Conservation (phyloP, 805 yeast species). For the Cyberlindnera petersonii region DNA sequence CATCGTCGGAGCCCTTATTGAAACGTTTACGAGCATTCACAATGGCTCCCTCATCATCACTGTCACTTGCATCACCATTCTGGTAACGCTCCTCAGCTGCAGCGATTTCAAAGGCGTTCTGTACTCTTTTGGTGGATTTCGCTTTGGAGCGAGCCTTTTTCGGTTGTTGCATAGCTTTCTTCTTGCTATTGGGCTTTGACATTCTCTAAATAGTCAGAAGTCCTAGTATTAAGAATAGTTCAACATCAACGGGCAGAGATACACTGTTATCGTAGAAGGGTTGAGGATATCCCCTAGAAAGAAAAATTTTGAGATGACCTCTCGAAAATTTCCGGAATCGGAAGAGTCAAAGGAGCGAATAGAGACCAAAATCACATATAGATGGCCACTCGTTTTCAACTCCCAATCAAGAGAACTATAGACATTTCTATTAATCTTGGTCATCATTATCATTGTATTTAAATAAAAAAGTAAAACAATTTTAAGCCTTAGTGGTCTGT, state of each 20-base stretch:
- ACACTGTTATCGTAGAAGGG: too few relatives aligned
- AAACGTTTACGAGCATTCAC: constrained; percentile 33
- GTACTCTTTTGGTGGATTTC: constrained; percentile 36
- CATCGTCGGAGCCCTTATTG: constrained; percentile 24
- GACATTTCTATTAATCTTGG: too few relatives aligned
- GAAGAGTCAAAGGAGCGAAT: background rate
- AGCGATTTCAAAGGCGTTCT: constrained; percentile 51
- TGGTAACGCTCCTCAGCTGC: constrained; percentile 17
- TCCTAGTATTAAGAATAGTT: too few relatives aligned
- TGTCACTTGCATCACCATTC: constrained; percentile 27
- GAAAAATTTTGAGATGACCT: constrained; percentile 12
- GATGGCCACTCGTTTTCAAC: too few relatives aligned
- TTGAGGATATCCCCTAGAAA: too few relatives aligned
- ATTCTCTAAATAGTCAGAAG: background rate
- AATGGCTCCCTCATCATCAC: constrained; percentile 34
- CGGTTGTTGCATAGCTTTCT: constrained; percentile 1
- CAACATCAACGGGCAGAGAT: too few relatives aligned
- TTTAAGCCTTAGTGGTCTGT: background rate
- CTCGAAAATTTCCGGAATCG: constrained; percentile 1
- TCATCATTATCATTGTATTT: too few relatives aligned
- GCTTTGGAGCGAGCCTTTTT: constrained; percentile 16
- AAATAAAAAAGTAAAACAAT: background rate
- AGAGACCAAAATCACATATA: background rate
- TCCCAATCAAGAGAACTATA: too few relatives aligned
- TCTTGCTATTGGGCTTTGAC: background rate